Conservation (phyloP, 1,139 yeast genomes). For the Zygoascus meyerae region DNA sequence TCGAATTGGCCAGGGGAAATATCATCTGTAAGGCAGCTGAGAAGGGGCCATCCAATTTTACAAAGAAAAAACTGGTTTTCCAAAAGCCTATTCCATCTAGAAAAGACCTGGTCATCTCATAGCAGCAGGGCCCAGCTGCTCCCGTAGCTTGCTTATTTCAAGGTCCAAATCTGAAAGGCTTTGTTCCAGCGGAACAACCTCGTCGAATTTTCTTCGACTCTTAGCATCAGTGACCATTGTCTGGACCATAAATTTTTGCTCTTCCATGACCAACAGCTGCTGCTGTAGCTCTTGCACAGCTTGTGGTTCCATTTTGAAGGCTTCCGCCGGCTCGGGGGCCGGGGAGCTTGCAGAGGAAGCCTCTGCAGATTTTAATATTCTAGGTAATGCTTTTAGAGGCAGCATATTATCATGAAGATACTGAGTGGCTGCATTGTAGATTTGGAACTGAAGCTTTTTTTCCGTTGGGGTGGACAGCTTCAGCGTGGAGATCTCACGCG, state of each 20-base stretch:
- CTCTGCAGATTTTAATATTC: slow-evolving; percentile 28
- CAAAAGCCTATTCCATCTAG: too few species aligned
- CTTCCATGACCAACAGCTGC: slow-evolving; percentile 78
- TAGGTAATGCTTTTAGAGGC: slow-evolving; percentile 47
- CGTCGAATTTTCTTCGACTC: slow-evolving; percentile 69
- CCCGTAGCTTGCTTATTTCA: slow-evolving; percentile 48
- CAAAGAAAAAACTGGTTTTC: too few species aligned
- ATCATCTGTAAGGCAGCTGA: too few species aligned
- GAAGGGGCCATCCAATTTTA: too few species aligned
- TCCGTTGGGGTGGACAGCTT: slow-evolving; percentile 36
- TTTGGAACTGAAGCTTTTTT: slow-evolving; percentile 40
- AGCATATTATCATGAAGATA: slow-evolving; percentile 53
- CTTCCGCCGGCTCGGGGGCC: slow-evolving; percentile 2
- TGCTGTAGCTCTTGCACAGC: slow-evolving; percentile 35
- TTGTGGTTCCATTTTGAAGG: neutral
- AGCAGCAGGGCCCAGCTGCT: slow-evolving; percentile 43
- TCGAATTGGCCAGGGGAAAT: too few species aligned
- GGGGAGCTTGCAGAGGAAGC: neutral
- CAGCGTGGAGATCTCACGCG: slow-evolving; percentile 37
- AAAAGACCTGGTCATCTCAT: too few species aligned
- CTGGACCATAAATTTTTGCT: slow-evolving; percentile 68
- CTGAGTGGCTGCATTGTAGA: slow-evolving; percentile 42
- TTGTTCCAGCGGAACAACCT: slow-evolving; percentile 53
- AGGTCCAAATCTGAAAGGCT: slow-evolving; percentile 54
- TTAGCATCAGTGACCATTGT: slow-evolving; percentile 58